A percentile compares a stretch with the other conserved stretches of the same genome.
Evolutionary conservation across 192 early-diverging fungal genomes (phyloP).

Genomic region (Rhizophagus sp.): DNA sequence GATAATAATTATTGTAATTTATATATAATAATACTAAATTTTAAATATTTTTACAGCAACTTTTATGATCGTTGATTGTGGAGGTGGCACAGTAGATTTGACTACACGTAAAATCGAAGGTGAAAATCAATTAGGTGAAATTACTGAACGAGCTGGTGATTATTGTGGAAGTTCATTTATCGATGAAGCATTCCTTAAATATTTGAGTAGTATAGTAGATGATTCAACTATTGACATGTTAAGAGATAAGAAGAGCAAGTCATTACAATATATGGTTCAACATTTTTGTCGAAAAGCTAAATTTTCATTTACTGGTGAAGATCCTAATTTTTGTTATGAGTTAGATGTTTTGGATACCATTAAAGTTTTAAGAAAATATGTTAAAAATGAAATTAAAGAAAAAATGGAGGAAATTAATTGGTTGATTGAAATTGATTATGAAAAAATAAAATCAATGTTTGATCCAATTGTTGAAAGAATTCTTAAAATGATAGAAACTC

Average conservation of each 20-base stretch:
- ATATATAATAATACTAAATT: no score
- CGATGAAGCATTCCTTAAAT: conserved; percentile 33
- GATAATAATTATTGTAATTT: no score
- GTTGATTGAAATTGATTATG: conserved; percentile 21
- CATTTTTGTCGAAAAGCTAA: conserved; percentile 5
- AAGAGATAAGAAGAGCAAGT: background rate
- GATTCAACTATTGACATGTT: background rate
- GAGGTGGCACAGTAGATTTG: conserved; percentile 47
- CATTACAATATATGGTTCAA: conserved; percentile 6
- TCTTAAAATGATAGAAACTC: conserved; percentile 50
- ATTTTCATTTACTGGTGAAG: background rate
- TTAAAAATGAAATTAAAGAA: background rate
- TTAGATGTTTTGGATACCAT: background rate
- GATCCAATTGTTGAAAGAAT: conserved; percentile 58
- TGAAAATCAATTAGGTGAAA: conserved; percentile 39
- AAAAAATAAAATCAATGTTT: conserved; percentile 38
- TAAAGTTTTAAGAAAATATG: background rate
- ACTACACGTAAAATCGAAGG: background rate
- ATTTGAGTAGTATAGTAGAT: background rate
- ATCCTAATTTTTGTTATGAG: background rate
- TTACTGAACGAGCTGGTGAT: conserved; percentile 48
- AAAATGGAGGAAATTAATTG: conserved; percentile 2
- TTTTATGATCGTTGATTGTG: conserved; percentile 44
- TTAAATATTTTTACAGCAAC: background rate
- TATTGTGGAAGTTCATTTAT: conserved; percentile 51